Percentiles rank a stretch among this genome's conserved stretches.
Evolutionary conservation across 257 asterid genomes (phyloP).

Genomic region (Petunia axillaris): DNA sequence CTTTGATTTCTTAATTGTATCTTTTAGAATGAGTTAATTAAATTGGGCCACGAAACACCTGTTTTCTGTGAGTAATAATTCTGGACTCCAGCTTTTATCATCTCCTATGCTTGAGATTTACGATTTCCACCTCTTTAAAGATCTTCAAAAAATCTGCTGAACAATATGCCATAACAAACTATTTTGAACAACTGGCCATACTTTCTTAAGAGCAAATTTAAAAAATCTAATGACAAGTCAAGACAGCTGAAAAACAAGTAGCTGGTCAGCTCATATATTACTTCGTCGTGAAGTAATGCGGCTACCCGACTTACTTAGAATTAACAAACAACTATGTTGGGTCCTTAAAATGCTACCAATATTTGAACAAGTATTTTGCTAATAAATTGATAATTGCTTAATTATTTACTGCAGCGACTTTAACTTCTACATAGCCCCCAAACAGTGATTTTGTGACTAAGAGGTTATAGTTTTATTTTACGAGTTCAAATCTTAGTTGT

Average conservation of each 20-base stretch:
- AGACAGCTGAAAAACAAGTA: background rate
- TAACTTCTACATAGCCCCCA: no score
- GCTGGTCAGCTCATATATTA: background rate
- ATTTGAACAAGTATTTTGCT: no score
- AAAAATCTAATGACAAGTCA: background rate
- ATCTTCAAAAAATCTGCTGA: background rate
- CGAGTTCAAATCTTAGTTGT: no score
- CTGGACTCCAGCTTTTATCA: background rate
- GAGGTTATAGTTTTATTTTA: no score
- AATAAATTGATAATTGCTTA: no score
- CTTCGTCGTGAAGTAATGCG: slow-evolving; percentile 6
- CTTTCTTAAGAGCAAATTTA: background rate
- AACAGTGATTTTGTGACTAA: no score
- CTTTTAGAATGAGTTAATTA: no score
- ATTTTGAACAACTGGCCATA: background rate
- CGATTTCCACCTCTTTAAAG: background rate
- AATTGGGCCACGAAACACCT: no score
- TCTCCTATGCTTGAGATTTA: background rate
- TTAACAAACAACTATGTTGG: background rate
- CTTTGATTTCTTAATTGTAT: no score
- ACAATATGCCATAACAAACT: background rate
- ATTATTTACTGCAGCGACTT: no score
- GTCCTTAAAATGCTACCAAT: no score
- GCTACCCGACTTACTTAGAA: slow-evolving; percentile 7
- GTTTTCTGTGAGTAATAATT: no score